phyloP scores from a whole-genome alignment of 2,329 filamentous ascomycete species.

The Diaporthe ilicicola region DNA sequence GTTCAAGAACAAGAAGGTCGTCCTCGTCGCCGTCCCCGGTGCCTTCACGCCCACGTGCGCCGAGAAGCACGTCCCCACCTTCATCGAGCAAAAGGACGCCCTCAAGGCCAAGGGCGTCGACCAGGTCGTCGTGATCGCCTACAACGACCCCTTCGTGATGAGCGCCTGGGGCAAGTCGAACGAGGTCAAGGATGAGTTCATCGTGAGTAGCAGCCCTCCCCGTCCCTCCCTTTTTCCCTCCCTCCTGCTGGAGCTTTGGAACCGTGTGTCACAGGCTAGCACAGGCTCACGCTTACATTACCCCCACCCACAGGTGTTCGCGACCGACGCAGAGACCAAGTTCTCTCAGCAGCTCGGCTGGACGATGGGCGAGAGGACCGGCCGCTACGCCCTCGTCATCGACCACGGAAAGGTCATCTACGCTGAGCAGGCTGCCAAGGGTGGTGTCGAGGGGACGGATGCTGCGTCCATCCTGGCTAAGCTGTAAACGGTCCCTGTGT shows the following conservation, averaged over 20 bases:
- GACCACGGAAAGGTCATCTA: constrained; percentile 87
- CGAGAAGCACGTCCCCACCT: constrained; percentile 81
- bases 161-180: constrained; percentile 92
- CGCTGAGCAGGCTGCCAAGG: constrained; percentile 72
- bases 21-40: constrained; percentile 67
- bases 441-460: constrained; percentile 55
- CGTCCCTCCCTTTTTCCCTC: constrained; percentile 3
- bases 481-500: constrained; percentile 49
- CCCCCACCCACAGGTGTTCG: constrained; percentile 66
- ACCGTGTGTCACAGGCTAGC: neutral
- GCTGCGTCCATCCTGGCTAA: constrained; percentile 63
- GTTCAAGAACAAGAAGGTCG: constrained; percentile 64
- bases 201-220: constrained; percentile 54
- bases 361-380: constrained; percentile 77
- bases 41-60: constrained; percentile 91
- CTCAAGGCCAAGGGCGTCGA: constrained; percentile 86
- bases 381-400: constrained; percentile 81
- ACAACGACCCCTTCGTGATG: constrained; percentile 89
- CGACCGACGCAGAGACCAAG: constrained; percentile 72
- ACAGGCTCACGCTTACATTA: constrained; percentile 15
- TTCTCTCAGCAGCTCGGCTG: constrained; percentile 85
- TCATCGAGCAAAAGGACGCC: constrained; percentile 74
- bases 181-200: constrained; percentile 73
- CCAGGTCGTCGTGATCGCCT: constrained; percentile 80
- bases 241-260: neutral